Percentiles rank a stretch among this genome's conserved stretches.
These are phyloP conservation scores for Citrus inodora DNA, from an alignment of 345 rosid genomes.

Conservation along the genomic window DNA sequence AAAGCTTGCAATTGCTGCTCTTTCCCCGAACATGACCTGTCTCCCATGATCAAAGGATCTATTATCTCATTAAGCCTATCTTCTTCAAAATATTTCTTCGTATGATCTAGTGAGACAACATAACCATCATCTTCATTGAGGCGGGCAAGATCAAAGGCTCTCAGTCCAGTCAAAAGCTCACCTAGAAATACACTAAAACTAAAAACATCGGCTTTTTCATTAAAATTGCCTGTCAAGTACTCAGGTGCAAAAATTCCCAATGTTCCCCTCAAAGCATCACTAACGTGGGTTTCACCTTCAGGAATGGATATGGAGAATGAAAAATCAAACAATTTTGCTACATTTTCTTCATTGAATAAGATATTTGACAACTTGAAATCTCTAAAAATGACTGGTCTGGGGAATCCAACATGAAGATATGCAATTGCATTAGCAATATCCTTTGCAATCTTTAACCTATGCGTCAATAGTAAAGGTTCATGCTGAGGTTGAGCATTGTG, in stretches of 20 bases:
- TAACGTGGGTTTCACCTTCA: slow-evolving; percentile 9
- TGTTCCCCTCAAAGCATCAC: not conserved
- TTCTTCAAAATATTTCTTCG: not conserved
- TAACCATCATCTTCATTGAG: not conserved
- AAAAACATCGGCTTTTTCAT: slow-evolving; percentile 23
- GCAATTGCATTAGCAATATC: slow-evolving; percentile 15
- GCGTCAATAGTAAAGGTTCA: not conserved
- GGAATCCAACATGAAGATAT: slow-evolving; percentile 20
- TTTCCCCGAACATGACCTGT: not conserved
- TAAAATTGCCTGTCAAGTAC: not conserved
- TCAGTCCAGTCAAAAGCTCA: not conserved
- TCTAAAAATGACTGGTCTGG: slow-evolving; percentile 14
- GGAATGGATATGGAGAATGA: not conserved
- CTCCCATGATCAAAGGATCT: not conserved
- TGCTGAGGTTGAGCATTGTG: not conserved
- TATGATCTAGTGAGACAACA: not conserved
- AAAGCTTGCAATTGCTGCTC: not conserved
- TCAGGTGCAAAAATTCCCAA: not conserved
- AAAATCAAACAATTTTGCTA: slow-evolving; percentile 17
- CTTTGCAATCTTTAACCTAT: not conserved
- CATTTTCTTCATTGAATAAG: not conserved
- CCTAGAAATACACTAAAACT: not conserved
- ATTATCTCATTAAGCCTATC: not conserved
- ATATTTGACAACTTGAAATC: not conserved
- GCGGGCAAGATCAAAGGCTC: no score